Evolutionary conservation across 805 yeast genomes (phyloP), one percentile per base, ranked within the genome.

Genomic region (Candida insectorum): DNA sequence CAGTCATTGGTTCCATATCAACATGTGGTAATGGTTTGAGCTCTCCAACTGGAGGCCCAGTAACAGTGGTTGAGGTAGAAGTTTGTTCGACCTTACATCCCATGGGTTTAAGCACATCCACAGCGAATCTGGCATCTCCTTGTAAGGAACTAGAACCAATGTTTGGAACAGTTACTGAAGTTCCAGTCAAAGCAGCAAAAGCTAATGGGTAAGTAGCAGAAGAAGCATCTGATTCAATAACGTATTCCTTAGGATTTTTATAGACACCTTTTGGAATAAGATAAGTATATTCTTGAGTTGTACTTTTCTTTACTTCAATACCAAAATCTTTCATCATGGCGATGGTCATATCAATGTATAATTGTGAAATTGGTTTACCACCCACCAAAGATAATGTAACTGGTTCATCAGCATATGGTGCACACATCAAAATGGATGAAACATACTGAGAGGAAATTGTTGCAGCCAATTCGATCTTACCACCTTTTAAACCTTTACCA

Each of bases 1-100:
- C 98, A 0, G 98, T 93, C 98, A 93, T 93, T 34, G 98, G 97
- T 63, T 93, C 98, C 98, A 93, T 93, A 56, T 93, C 97, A 36
- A 93, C 82, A 41, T 69, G 74, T 9, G 78, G 67, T 43, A 93
- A 66, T 5, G 95, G 85, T 49, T 70, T 74, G 44, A 93, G 69
- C 0, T 59, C 40, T 11, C 94, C 94, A 24, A 62, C 61, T 13
- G 83, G 68, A 5, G 97, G 96, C 30, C 97, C 97, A 26, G 81
- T 77, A 6, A 93, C 97, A 0, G 97, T 88, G 0, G 98, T 93
- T 2, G 94, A 79, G 2, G 84, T 78, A 1, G 73, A 82, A 2
- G 93, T 77, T 65, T 93, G 98, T 27, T 60, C 71, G 16, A 93
- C 98, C 2, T 52, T 63, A 60, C 97, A 93, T 2, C 98, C 98